These are phyloP conservation scores for Neonectria neomacrospora DNA, from an alignment of 2,329 filamentous ascomycete genomes.

Conservation along the genomic window DNA sequence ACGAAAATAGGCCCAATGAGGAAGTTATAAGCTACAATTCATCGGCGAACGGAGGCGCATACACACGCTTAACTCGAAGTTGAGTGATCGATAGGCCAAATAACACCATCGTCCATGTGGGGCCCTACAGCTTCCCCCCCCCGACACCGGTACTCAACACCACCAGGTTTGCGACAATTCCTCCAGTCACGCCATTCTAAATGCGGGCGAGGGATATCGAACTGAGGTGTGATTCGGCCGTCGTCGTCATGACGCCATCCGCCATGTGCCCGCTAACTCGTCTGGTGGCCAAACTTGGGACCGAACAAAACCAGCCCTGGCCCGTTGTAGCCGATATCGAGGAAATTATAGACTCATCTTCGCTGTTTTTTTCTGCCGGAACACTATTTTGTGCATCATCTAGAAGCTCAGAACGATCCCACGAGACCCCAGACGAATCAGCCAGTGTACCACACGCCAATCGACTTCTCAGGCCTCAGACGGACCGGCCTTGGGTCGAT, in stretches of 20 bases:
- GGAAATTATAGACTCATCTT: constrained; percentile 21
- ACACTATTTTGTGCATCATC: not conserved
- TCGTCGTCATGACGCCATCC: constrained; percentile 38
- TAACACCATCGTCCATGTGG: constrained; percentile 44
- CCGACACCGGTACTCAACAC: constrained; percentile 35
- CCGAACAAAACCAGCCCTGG: constrained; percentile 25
- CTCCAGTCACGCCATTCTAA: constrained; percentile 36
- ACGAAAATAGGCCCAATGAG: constrained; percentile 11
- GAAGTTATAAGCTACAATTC: not conserved
- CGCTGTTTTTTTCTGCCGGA: not conserved
- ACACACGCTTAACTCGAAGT: constrained; percentile 17
- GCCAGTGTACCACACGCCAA: not conserved
- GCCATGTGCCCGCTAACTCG: constrained; percentile 23
- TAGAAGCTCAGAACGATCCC: not conserved
- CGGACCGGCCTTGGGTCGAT: not conserved
- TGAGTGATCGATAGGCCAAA: constrained; percentile 43
- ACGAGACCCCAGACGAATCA: not conserved
- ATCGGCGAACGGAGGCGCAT: constrained; percentile 8
- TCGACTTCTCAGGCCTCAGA: not conserved
- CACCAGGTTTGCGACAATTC: constrained; percentile 15
- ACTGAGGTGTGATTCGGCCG: constrained; percentile 35
- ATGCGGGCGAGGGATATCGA: constrained; percentile 35
- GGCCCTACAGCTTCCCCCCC: constrained; percentile 27
- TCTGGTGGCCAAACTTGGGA: constrained; percentile 7
- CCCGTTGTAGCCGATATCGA: constrained; percentile 1